phyloP scores from a whole-genome alignment of 495 filamentous ascomycete species.

The Talaromyces ruber region DNA sequence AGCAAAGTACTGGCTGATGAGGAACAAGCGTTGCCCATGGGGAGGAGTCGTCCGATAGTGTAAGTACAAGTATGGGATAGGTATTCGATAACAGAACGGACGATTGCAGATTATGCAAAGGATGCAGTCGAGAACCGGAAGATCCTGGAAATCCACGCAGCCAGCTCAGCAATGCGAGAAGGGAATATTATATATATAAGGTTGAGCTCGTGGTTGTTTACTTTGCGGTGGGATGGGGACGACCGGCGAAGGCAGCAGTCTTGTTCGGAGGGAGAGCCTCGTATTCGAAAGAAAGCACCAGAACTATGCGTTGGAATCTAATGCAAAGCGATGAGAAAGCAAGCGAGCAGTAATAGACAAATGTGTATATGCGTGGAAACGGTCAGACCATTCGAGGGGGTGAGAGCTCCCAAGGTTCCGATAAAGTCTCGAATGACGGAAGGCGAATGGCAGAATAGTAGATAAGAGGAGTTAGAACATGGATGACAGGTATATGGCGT shows the following conservation, averaged over 20 bases:
- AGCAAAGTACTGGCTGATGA: slow-evolving; percentile 6
- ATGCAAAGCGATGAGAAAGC: not conserved
- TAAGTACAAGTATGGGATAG: not conserved
- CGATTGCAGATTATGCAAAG: not conserved
- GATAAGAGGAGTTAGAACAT: slow-evolving; percentile 4
- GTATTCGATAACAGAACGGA: not conserved
- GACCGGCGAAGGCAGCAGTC: not conserved
- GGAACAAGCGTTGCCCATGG: slow-evolving; percentile 7
- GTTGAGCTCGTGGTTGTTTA: slow-evolving; percentile 4
- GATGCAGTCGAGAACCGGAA: not conserved
- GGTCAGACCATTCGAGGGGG: not conserved
- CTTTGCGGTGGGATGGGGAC: not conserved
- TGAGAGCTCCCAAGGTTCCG: slow-evolving; percentile 6
- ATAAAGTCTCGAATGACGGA: slow-evolving; percentile 2
- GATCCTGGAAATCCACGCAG: not conserved
- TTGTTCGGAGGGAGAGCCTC: not conserved
- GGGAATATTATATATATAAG: slow-evolving; percentile 4
- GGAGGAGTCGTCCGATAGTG: not conserved
- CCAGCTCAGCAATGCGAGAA: not conserved
- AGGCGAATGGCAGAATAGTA: not conserved
- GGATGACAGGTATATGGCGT: not conserved
- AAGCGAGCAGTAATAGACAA: not conserved
- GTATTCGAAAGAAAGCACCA: not conserved
- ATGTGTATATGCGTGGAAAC: not conserved
- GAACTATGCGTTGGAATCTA: not conserved